Percentiles rank a stretch among this genome's conserved stretches.
Conservation (phyloP, 345 rosid genomes). For the Eutrema japonicum region DNA sequence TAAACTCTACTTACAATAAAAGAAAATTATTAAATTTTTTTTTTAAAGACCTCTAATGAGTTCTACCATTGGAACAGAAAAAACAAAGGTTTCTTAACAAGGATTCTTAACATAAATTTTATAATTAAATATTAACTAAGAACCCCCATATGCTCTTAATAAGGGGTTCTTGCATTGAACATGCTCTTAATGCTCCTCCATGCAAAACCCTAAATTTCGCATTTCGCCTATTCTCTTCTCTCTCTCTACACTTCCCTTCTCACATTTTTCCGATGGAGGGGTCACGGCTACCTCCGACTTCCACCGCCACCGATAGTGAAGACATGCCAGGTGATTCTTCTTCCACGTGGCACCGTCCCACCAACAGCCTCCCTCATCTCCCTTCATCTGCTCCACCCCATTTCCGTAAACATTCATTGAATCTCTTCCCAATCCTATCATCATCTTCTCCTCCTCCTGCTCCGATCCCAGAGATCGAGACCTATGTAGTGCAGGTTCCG, state of each 20-base stretch:
- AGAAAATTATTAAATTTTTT: too few species aligned
- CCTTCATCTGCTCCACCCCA: slow-evolving; percentile 29
- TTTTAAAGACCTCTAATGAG: too few species aligned
- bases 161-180: too few species aligned
- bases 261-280: slow-evolving; percentile 31
- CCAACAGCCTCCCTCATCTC: slow-evolving; percentile 31
- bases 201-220: slow-evolving; percentile 23
- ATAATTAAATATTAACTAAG: too few species aligned
- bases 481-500: slow-evolving; percentile 63
- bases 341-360: slow-evolving; percentile 36
- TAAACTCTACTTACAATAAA: too few species aligned
- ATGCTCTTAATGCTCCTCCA: slow-evolving; percentile 16
- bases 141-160: too few species aligned
- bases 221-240: slow-evolving; percentile 3
- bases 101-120: too few species aligned
- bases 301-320: not conserved
- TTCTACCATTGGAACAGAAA: too few species aligned
- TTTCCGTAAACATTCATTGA: slow-evolving; percentile 31
- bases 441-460: slow-evolving; percentile 28
- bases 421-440: slow-evolving; percentile 1
- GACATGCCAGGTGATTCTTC: slow-evolving; percentile 14
- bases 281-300: slow-evolving; percentile 33
- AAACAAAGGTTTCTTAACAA: too few species aligned
- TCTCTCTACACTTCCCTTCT: slow-evolving; percentile 7
- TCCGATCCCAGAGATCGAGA: slow-evolving; percentile 38